Percentiles rank a stretch among this genome's conserved stretches.
Conservation (phyloP, 805 yeast genomes). For the Saturnispora kantuleensis region DNA sequence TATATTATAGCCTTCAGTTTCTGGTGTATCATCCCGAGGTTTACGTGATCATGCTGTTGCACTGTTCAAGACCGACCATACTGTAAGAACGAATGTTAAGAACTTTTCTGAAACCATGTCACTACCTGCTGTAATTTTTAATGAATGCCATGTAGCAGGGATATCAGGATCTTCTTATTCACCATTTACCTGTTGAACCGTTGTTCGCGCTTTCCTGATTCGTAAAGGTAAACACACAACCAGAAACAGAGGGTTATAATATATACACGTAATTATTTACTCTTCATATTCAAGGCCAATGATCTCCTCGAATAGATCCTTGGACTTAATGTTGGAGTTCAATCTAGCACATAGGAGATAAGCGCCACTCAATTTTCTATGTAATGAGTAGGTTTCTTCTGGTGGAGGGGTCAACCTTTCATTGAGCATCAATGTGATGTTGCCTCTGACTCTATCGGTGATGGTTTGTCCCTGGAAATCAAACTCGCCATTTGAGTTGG, state of each 20-base stretch:
- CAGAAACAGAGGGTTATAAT: neutral
- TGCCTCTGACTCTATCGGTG: constrained; percentile 83
- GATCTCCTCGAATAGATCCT: constrained; percentile 63
- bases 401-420: constrained; percentile 96
- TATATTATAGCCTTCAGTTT: no score
- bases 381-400: constrained; percentile 95
- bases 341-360: constrained; percentile 81
- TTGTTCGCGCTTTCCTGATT: no score
- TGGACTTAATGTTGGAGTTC: constrained; percentile 75
- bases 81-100: no score
- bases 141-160: no score
- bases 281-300: constrained; percentile 41
- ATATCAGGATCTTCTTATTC: no score
- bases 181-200: no score
- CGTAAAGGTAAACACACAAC: no score
- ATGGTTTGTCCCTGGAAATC: constrained; percentile 82
- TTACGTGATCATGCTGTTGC: no score
- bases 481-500: constrained; percentile 42
- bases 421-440: constrained; percentile 79
- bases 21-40: no score
- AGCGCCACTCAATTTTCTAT: constrained; percentile 90
- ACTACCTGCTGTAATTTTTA: no score
- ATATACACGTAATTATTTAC: neutral
- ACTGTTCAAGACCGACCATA: no score
- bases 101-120: no score